Percentiles rank a stretch among this genome's conserved stretches.
Evolutionary conservation across 768 basidiomycete species (phyloP).

Genomic region (Lyophyllum semitale): DNA sequence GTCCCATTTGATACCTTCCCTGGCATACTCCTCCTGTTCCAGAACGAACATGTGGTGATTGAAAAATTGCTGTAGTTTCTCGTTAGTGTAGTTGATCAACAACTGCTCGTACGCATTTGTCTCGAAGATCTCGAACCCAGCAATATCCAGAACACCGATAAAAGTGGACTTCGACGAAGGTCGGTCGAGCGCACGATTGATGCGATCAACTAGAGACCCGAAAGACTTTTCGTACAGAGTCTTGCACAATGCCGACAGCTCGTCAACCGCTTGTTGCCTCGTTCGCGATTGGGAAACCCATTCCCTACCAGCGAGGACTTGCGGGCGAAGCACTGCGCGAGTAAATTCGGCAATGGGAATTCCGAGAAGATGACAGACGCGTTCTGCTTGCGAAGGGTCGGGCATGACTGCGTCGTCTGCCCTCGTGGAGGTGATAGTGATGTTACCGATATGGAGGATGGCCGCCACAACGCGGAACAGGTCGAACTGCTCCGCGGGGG

Average conservation of each 20-base stretch:
- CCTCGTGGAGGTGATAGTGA: constrained; percentile 75
- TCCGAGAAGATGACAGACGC: constrained; percentile 88
- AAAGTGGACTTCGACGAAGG: constrained; percentile 91
- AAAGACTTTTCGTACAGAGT: constrained; percentile 98
- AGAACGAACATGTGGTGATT: constrained; percentile 99
- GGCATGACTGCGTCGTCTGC: constrained; percentile 80
- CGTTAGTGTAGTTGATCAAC: constrained; percentile 98
- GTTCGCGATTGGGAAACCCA: constrained; percentile 96
- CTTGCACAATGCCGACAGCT: constrained; percentile 89
- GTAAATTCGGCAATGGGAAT: constrained; percentile 86
- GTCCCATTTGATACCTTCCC: constrained; percentile 97
- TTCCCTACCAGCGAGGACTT: constrained; percentile 91
- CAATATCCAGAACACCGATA: constrained; percentile 98
- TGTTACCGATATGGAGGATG: constrained; percentile 95
- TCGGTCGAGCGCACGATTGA: constrained; percentile 92
- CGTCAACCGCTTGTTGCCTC: constrained; percentile 88
- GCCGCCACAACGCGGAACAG: constrained; percentile 94
- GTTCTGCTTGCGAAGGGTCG: constrained; percentile 84
- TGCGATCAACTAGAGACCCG: constrained; percentile 88
- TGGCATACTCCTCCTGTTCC: constrained; percentile 97
- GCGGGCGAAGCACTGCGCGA: constrained; percentile 85
- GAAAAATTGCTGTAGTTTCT: constrained; percentile 97
- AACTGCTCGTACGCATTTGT: constrained; percentile 96
- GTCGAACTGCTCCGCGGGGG: constrained; percentile 80
- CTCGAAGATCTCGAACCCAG: constrained; percentile 97